Base-by-base conservation (phyloP, 1,284 basidiomycete genomes). In the Papiliotrema terrestris region DNA sequence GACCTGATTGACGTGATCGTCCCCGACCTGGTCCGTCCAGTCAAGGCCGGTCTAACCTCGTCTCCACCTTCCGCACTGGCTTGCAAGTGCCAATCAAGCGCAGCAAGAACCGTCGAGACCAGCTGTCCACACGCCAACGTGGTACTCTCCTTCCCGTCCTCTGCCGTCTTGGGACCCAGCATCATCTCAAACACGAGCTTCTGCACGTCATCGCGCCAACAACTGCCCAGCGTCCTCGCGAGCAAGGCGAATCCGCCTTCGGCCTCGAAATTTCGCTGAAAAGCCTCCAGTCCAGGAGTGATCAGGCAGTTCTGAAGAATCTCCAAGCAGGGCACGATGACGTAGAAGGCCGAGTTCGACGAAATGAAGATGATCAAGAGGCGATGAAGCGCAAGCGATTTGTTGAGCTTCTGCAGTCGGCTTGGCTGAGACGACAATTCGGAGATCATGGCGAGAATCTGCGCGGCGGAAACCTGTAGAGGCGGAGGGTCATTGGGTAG, bases 341-440 rank as follows among this genome's bases (percentile, higher is more conserved):
- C 71, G 45, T 63, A 72, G 38, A 65, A 62, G 2, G 70, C 65
- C 1, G 72, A 70, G 48, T 76, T 76, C 54, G 63, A 72, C 17
- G 73, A 71, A 29, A 78, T 63, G 54, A 78, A 73, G 41, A 77
- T 69, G 48, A 78, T 68, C 9, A 78, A 53, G 1, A 78, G 66
- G 11, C 75, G 71, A 58, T 76, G 76, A 2, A 78, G 58, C 3
- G 75, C 71, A 9, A 78, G 54, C 0, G 71, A 62, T 32, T 66
- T 64, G 51, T 71, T 74, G 25, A 77, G 66, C 57, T 78, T 78
- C 35, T 68, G 51, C 19, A 76, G 61, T 8, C 73, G 65, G 5
- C 56, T 43, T 0, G 60, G 52, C 8, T 66, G 56, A 4, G 63
- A 46, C 4, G 69, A 55, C 6, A 78, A 42, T 8, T 69, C 62